Percentiles rank a stretch among this genome's conserved stretches.
Conservation (phyloP, 1,284 basidiomycete species). For the Coniferiporia weirii region DNA sequence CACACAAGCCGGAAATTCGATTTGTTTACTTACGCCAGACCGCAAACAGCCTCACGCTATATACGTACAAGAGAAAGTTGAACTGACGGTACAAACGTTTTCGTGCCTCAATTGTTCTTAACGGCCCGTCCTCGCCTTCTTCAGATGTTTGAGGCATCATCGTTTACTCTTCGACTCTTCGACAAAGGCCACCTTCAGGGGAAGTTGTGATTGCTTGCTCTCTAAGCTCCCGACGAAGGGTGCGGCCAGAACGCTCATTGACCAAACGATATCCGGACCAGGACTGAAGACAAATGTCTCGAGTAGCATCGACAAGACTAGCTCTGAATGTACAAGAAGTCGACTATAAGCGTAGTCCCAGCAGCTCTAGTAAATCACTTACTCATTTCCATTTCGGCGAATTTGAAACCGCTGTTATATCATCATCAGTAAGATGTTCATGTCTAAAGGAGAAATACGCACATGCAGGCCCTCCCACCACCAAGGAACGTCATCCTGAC, state of each 20-base stretch:
- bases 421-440: background rate
- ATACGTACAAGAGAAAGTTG: too few relatives aligned
- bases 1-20: too few relatives aligned
- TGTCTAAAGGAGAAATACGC: background rate
- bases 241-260: conserved; percentile 1
- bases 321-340: background rate
- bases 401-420: conserved; percentile 14
- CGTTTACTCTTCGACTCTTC: background rate
- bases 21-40: too few relatives aligned
- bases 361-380: background rate
- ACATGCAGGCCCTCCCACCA: conserved; percentile 21
- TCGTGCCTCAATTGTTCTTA: too few relatives aligned
- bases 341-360: background rate
- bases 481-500: conserved; percentile 20
- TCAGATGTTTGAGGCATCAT: too few relatives aligned
- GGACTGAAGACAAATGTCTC: conserved; percentile 15
- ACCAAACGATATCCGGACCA: conserved; percentile 10
- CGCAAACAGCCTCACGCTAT: too few relatives aligned
- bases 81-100: too few relatives aligned
- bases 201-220: background rate
- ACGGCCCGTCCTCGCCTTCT: too few relatives aligned
- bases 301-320: conserved; percentile 16
- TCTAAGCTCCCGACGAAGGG: conserved; percentile 7
- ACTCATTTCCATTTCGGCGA: conserved; percentile 18
- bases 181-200: conserved; percentile 12